phyloP scores from a whole-genome alignment of 139 green algal genomes.

The Mesotaenium endlicherianum region DNA sequence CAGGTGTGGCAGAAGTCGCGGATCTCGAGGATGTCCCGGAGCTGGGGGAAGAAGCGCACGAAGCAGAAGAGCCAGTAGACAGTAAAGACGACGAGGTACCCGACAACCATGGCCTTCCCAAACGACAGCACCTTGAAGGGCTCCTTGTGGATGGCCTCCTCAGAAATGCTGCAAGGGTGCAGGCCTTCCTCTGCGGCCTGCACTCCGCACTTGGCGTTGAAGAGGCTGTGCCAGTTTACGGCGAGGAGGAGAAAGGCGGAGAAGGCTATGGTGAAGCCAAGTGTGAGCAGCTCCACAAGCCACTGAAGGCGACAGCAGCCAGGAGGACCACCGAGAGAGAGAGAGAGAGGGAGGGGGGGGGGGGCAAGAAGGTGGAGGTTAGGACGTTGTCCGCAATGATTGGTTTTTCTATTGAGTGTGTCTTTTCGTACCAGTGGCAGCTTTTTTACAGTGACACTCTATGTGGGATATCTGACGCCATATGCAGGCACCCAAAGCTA shows the following conservation, averaged over 20 bases:
- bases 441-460: background rate
- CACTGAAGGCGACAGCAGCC: background rate
- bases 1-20: slow-evolving; percentile 30
- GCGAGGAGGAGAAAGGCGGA: slow-evolving; percentile 81
- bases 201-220: slow-evolving; percentile 28
- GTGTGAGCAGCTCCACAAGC: slow-evolving; percentile 78
- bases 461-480: background rate
- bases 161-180: background rate
- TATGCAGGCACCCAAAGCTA: background rate
- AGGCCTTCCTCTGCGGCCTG: background rate
- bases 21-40: slow-evolving; percentile 35
- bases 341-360: background rate
- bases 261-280: slow-evolving; percentile 89
- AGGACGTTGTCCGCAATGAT: background rate
- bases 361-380: too few relatives aligned
- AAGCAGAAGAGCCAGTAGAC: slow-evolving; percentile 66
- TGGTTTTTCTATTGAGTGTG: background rate
- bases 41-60: slow-evolving; percentile 42
- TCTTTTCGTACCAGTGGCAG: background rate
- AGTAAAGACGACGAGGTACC: slow-evolving; percentile 76
- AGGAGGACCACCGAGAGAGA: background rate
- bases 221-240: slow-evolving; percentile 72
- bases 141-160: slow-evolving; percentile 57
- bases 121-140: slow-evolving; percentile 54
- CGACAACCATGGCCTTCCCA: slow-evolving; percentile 56